phyloP scores from a whole-genome alignment of 2,329 filamentous ascomycete species.

The Aspergillus felis region DNA sequence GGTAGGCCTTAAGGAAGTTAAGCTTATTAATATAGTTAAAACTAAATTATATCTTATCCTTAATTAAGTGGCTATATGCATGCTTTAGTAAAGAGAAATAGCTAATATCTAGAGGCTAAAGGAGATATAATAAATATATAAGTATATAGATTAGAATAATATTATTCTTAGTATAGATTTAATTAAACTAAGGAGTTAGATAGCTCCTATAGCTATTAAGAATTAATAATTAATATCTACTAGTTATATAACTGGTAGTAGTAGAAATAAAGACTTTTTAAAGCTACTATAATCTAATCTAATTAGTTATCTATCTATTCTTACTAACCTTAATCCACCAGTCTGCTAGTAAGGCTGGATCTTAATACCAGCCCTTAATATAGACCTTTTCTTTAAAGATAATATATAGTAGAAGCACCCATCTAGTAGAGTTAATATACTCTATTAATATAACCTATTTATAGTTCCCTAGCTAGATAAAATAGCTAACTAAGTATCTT shows the following conservation, averaged over 20 bases:
- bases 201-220: conserved; percentile 37
- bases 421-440: conserved; percentile 6
- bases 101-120: too few species aligned
- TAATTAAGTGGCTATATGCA: too few species aligned
- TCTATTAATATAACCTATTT: conserved; percentile 14
- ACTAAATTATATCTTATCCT: too few species aligned
- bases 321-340: conserved; percentile 17
- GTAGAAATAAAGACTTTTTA: conserved; percentile 33
- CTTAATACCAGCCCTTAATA: conserved; percentile 8
- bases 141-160: conserved; percentile 22
- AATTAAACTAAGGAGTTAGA: conserved; percentile 31
- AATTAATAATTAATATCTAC: conserved; percentile 34
- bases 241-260: conserved; percentile 16
- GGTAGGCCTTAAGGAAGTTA: too few species aligned
- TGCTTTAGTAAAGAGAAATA: too few species aligned
- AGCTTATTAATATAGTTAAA: too few species aligned
- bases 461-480: conserved; percentile 13
- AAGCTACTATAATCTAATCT: conserved; percentile 33
- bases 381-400: conserved; percentile 12
- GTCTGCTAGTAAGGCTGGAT: not conserved
- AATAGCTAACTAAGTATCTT: not conserved
- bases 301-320: conserved; percentile 35
- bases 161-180: conserved; percentile 33
- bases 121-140: too few species aligned
- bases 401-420: conserved; percentile 6